Conservation (phyloP, 345 rosid genomes). For the Reutealis trisperma region DNA sequence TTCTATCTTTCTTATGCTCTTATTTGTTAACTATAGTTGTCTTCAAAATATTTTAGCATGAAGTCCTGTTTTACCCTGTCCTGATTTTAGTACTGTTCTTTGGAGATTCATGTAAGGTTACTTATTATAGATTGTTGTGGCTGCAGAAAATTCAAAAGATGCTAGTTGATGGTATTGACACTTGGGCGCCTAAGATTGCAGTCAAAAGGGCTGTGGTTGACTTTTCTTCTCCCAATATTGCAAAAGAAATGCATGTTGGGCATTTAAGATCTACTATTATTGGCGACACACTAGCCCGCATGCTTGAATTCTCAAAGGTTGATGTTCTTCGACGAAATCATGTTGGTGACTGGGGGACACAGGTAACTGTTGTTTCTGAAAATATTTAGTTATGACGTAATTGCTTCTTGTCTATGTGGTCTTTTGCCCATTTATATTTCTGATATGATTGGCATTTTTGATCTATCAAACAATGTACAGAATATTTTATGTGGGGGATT, state of each 20-base stretch:
- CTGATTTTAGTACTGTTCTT: constrained; percentile 7
- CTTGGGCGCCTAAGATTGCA: constrained; percentile 75
- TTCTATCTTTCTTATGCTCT: constrained; percentile 1
- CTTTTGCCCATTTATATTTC: neutral
- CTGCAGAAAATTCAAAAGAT: constrained; percentile 75
- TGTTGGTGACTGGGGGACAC: constrained; percentile 99
- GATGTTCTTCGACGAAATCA: constrained; percentile 94
- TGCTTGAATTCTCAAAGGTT: constrained; percentile 90
- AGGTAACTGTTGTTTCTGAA: constrained; percentile 48
- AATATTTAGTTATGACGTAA: neutral
- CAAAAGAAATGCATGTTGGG: constrained; percentile 99
- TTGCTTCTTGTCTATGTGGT: neutral
- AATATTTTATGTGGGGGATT: neutral
- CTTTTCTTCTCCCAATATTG: constrained; percentile 98
- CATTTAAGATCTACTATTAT: constrained; percentile 94
- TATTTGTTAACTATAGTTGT: neutral
- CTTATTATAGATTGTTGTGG: constrained; percentile 22
- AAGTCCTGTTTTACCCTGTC: neutral
- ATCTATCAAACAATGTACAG: neutral
- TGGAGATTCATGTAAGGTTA: neutral
- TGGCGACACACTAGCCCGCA: constrained; percentile 90
- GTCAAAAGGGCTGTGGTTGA: constrained; percentile 86
- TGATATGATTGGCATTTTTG: neutral
- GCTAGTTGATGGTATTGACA: constrained; percentile 77
- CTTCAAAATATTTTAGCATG: neutral